Evolutionary conservation across 495 filamentous ascomycete species (phyloP).

Genomic region (Xylaria bambusicola): DNA sequence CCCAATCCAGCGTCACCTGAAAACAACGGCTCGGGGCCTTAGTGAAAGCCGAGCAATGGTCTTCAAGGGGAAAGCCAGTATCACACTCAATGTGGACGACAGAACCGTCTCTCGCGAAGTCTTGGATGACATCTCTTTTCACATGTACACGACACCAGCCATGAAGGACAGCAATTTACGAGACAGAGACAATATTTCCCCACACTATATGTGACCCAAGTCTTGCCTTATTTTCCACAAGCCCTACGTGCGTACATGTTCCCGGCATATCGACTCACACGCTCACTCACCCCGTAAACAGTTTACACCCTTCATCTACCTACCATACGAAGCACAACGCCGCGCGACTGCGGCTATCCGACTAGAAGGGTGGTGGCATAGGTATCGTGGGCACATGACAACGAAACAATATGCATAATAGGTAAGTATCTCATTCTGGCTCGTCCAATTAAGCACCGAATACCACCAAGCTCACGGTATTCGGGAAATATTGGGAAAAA

Average conservation of each 20-base stretch:
- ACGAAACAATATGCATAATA: conserved; percentile 4
- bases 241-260: neutral
- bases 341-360: conserved; percentile 1
- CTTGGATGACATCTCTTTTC: too few relatives aligned
- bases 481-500: neutral
- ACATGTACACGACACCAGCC: neutral
- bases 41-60: conserved; percentile 5
- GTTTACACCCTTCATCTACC: too few relatives aligned
- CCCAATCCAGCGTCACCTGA: conserved; percentile 5
- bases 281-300: too few relatives aligned
- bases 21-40: neutral
- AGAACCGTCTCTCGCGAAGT: conserved; percentile 1
- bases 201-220: conserved; percentile 1
- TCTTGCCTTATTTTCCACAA: conserved; percentile 3
- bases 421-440: neutral
- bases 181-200: neutral
- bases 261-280: neutral
- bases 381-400: conserved; percentile 18
- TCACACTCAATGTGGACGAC: neutral
- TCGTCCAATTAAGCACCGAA: neutral
- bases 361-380: conserved; percentile 7
- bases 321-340: too few relatives aligned
- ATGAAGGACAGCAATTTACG: too few relatives aligned
- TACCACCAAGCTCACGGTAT: neutral
- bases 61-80: too few relatives aligned